Percentiles rank a stretch among this genome's conserved stretches.
Evolutionary conservation across 2,329 filamentous ascomycete species (phyloP).

Genomic region (Exophiala phaeomuriformis): DNA sequence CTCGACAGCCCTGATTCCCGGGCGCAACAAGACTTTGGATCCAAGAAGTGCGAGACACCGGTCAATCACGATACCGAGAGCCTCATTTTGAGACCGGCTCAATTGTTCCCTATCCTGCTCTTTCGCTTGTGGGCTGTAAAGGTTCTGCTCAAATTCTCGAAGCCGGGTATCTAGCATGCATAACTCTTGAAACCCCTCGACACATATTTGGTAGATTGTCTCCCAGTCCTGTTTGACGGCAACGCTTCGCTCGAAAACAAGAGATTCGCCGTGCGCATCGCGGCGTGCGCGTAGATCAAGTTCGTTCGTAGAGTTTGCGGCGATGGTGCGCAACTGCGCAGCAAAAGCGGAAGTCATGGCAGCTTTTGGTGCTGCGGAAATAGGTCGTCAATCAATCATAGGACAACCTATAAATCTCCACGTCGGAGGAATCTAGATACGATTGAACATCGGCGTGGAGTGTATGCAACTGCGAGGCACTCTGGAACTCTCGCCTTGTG

Average conservation of each 20-base stretch:
- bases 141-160: conserved; percentile 60
- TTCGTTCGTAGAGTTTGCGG: conserved; percentile 79
- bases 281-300: conserved; percentile 91
- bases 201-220: conserved; percentile 76
- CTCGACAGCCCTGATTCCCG: conserved; percentile 83
- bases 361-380: neutral
- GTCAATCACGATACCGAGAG: conserved; percentile 70
- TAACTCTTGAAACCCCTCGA: conserved; percentile 83
- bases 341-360: conserved; percentile 78
- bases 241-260: conserved; percentile 82
- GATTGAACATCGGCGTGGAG: no score
- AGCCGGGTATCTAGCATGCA: conserved; percentile 82
- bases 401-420: neutral
- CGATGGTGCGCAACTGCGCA: conserved; percentile 88
- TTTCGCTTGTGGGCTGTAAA: conserved; percentile 94
- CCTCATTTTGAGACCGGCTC: conserved; percentile 70
- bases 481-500: neutral
- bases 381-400: neutral
- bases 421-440: no score
- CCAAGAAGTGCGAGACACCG: conserved; percentile 75
- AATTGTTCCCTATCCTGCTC: conserved; percentile 79
- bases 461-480: no score
- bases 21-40: conserved; percentile 69
- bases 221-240: conserved; percentile 87
- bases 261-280: conserved; percentile 81